Percentiles rank a stretch among this genome's conserved stretches.
These are phyloP conservation scores for Pythium vanterpoolii DNA, from an alignment of 352 stramenopile species.

Conservation along the genomic window DNA sequence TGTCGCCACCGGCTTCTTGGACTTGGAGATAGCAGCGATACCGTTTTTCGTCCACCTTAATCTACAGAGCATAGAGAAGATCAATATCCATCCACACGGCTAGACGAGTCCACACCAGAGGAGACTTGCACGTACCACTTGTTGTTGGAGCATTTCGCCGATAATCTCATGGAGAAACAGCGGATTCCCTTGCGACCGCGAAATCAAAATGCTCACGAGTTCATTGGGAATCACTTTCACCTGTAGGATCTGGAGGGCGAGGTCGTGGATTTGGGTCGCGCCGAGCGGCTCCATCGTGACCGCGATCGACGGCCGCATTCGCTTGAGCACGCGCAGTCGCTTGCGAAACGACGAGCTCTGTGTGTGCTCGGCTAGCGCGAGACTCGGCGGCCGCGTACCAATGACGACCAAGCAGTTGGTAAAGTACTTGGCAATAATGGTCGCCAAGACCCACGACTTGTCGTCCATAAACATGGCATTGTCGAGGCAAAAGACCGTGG, in stretches of 20 bases:
- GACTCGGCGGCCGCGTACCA: slow-evolving; percentile 62
- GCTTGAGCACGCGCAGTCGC: slow-evolving; percentile 68
- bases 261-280: slow-evolving; percentile 49
- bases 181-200: slow-evolving; percentile 76
- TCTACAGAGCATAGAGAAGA: slow-evolving; percentile 25
- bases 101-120: too few relatives aligned
- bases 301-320: slow-evolving; percentile 48
- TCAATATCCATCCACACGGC: too few relatives aligned
- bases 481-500: slow-evolving; percentile 77
- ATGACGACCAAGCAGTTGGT: slow-evolving; percentile 81
- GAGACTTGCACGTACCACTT: slow-evolving; percentile 65
- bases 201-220: slow-evolving; percentile 64
- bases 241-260: slow-evolving; percentile 63
- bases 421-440: slow-evolving; percentile 83
- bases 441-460: slow-evolving; percentile 79
- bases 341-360: slow-evolving; percentile 77
- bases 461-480: slow-evolving; percentile 88
- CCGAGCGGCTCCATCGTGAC: slow-evolving; percentile 52
- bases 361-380: slow-evolving; percentile 61
- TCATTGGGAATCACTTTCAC: slow-evolving; percentile 56
- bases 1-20: slow-evolving; percentile 79
- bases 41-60: slow-evolving; percentile 57
- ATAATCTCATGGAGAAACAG: slow-evolving; percentile 86
- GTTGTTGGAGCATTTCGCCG: slow-evolving; percentile 69
- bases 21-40: slow-evolving; percentile 66